Evolutionary conservation across 139 green algal species (phyloP).

Genomic region (Chlorella sp.): DNA sequence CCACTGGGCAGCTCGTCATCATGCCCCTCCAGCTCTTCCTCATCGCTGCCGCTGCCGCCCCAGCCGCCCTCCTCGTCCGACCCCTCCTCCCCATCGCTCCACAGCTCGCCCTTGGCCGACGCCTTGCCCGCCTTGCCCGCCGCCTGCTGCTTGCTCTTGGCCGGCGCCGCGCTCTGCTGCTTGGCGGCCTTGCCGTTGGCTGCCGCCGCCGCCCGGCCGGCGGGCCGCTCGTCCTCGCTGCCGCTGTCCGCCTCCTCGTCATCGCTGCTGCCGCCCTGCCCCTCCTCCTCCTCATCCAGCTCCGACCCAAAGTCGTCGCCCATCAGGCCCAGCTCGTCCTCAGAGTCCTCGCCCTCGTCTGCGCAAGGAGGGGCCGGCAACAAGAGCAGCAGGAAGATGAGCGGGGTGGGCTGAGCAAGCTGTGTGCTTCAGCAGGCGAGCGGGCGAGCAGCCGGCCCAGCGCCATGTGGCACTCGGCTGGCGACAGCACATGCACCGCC

Average conservation of each 20-base stretch:
- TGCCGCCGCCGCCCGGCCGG: neutral
- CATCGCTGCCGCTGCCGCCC: slow-evolving; percentile 34
- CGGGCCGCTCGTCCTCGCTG: neutral
- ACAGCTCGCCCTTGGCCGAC: slow-evolving; percentile 2
- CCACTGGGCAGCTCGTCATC: slow-evolving; percentile 21
- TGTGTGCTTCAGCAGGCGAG: neutral
- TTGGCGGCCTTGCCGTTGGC: neutral
- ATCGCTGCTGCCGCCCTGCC: slow-evolving; percentile 20
- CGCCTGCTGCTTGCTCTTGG: neutral
- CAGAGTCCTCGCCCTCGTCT: neutral
- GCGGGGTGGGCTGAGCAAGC: neutral
- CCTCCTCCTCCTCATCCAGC: slow-evolving; percentile 35
- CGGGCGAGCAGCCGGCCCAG: too few species aligned
- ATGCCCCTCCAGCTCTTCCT: neutral
- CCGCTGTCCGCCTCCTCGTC: slow-evolving; percentile 3
- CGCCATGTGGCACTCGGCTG: neutral
- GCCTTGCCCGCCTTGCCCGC: neutral
- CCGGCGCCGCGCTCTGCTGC: neutral
- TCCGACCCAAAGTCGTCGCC: slow-evolving; percentile 35
- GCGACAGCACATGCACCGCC: neutral
- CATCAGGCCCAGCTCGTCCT: slow-evolving; percentile 14
- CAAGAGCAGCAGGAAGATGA: too few species aligned
- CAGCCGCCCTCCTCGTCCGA: neutral
- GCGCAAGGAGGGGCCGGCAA: neutral
- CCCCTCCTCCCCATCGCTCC: slow-evolving; percentile 27